Evolutionary conservation across 2,329 filamentous ascomycete genomes (phyloP).

Genomic region (Aspergillus chevalieri): DNA sequence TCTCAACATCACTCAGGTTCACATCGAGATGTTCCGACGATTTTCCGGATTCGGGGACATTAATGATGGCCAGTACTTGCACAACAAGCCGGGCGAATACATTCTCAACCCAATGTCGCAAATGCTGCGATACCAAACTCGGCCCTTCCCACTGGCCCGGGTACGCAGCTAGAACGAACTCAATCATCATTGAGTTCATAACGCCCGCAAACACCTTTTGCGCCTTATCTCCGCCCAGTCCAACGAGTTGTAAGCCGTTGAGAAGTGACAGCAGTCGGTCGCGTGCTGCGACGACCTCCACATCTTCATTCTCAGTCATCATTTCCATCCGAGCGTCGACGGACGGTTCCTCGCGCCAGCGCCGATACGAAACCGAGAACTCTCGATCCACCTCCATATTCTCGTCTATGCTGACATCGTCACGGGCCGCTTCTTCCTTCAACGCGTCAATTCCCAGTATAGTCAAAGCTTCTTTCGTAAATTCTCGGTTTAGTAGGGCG

Average conservation of each 20-base stretch:
- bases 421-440: conserved; percentile 13
- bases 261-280: conserved; percentile 36
- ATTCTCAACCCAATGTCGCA: conserved; percentile 52
- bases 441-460: conserved; percentile 36
- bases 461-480: conserved; percentile 40
- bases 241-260: conserved; percentile 45
- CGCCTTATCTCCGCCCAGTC: conserved; percentile 49
- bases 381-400: conserved; percentile 34
- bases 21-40: conserved; percentile 25
- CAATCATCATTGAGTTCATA: conserved; percentile 52
- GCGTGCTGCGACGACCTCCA: conserved; percentile 24
- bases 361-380: conserved; percentile 32
- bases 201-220: conserved; percentile 55
- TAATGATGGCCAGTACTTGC: conserved; percentile 41
- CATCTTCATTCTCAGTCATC: conserved; percentile 29
- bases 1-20: conserved; percentile 40
- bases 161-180: conserved; percentile 52
- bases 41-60: conserved; percentile 19
- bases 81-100: conserved; percentile 49
- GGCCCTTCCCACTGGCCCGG: conserved; percentile 52
- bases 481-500: conserved; percentile 37
- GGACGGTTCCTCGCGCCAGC: conserved; percentile 30
- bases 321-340: conserved; percentile 21
- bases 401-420: conserved; percentile 16
- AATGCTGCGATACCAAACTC: conserved; percentile 42